A percentile compares a stretch with the other conserved stretches of the same genome.
These are phyloP conservation scores for Houttuynia cordata DNA, from an alignment of 164 flowering plant genomes.

Conservation along the genomic window DNA sequence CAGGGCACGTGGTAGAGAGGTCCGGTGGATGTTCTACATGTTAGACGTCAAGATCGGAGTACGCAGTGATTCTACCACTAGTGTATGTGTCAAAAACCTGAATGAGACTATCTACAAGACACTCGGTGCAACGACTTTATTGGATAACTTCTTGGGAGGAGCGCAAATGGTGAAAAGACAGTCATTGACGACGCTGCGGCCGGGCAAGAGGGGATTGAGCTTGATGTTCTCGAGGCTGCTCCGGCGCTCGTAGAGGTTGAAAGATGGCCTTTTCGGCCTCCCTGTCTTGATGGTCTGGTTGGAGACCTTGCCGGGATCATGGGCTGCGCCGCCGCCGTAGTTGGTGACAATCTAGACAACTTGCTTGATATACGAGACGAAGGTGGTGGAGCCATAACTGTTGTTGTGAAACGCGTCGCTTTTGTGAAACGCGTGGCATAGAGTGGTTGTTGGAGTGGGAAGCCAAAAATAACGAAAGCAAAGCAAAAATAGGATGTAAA, in stretches of 20 bases:
- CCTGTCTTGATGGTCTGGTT: constrained; percentile 51
- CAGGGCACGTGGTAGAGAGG: too few relatives aligned
- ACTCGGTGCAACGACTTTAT: too few relatives aligned
- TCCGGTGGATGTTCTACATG: too few relatives aligned
- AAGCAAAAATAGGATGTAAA: too few relatives aligned
- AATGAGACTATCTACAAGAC: too few relatives aligned
- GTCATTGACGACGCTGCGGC: constrained; percentile 4
- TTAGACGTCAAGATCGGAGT: too few relatives aligned
- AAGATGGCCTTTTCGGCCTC: constrained; percentile 50
- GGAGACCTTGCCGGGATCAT: constrained; percentile 20
- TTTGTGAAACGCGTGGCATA: too few relatives aligned
- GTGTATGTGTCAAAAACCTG: too few relatives aligned
- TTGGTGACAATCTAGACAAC: constrained; percentile 94
- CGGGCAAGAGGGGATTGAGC: constrained; percentile 49
- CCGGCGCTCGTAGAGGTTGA: constrained; percentile 81
- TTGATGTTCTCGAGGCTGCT: constrained; percentile 59
- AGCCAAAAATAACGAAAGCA: not conserved
- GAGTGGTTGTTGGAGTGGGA: not conserved
- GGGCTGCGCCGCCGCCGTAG: constrained; percentile 21
- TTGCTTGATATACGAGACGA: constrained; percentile 75
- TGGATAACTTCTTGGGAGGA: too few relatives aligned
- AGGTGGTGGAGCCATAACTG: constrained; percentile 69
- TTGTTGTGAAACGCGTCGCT: too few relatives aligned
- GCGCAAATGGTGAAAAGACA: not conserved
- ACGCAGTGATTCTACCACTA: too few relatives aligned